phyloP scores from a whole-genome alignment of 306 rosid species.

The Comarum palustre region DNA sequence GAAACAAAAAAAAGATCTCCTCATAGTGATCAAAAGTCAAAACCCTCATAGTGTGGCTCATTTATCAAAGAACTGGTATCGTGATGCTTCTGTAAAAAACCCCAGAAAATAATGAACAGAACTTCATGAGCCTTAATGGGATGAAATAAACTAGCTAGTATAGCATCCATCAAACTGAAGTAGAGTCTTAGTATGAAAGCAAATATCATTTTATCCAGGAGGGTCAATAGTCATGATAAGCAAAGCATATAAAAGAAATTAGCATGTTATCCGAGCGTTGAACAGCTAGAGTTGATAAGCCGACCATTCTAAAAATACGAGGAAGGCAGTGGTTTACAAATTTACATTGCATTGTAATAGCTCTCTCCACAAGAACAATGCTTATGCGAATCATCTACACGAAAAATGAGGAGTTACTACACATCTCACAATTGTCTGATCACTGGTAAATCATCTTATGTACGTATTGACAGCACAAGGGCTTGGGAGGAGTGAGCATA shows the following conservation, averaged over 20 bases:
- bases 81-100: too few species aligned
- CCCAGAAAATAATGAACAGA: too few species aligned
- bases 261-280: not conserved
- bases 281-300: constrained; percentile 23
- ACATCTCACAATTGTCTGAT: constrained; percentile 41
- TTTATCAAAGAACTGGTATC: too few species aligned
- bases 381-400: constrained; percentile 26
- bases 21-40: too few species aligned
- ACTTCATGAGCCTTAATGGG: too few species aligned
- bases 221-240: not conserved
- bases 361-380: constrained; percentile 25
- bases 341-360: constrained; percentile 36
- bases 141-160: too few species aligned
- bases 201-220: not conserved
- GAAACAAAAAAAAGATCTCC: too few species aligned
- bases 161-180: not conserved
- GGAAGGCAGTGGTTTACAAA: constrained; percentile 51
- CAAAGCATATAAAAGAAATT: not conserved
- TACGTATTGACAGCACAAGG: constrained; percentile 28
- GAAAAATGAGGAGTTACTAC: constrained; percentile 42
- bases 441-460: constrained; percentile 23
- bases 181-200: not conserved
- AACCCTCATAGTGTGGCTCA: too few species aligned
- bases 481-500: constrained; percentile 6
- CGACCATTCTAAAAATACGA: constrained; percentile 45